Conservation (phyloP, 768 basidiomycete genomes). For the Boletus rubropictus region DNA sequence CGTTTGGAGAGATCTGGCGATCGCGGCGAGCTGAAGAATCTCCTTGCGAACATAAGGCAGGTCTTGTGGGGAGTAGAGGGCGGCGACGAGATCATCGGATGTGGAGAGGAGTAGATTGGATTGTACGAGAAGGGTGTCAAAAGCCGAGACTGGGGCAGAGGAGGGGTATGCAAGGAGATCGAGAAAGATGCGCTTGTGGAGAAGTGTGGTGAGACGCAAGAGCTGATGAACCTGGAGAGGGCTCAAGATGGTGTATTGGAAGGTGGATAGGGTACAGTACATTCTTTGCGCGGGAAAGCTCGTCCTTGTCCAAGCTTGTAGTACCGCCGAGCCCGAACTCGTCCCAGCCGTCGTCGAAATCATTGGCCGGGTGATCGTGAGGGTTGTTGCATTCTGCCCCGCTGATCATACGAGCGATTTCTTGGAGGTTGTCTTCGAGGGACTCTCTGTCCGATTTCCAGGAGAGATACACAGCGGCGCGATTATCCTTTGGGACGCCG, state of each 20-base stretch:
- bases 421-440: constrained; percentile 55
- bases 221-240: constrained; percentile 49
- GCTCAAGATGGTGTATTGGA: constrained; percentile 1
- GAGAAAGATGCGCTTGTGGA: constrained; percentile 56
- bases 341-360: constrained; percentile 53
- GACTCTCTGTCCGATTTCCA: constrained; percentile 51
- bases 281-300: constrained; percentile 55
- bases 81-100: constrained; percentile 63
- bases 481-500: constrained; percentile 53
- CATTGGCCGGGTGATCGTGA: background rate
- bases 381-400: constrained; percentile 30
- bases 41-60: constrained; percentile 35
- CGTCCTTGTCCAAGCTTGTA: constrained; percentile 40
- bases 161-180: constrained; percentile 40
- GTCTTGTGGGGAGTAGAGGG: constrained; percentile 62
- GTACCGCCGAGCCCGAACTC: constrained; percentile 49
- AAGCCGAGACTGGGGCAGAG: constrained; percentile 22
- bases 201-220: constrained; percentile 51
- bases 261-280: constrained; percentile 31
- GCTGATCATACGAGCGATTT: constrained; percentile 51
- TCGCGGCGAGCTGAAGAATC: constrained; percentile 33
- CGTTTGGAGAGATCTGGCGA: constrained; percentile 35
- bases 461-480: constrained; percentile 47
- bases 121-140: constrained; percentile 47
- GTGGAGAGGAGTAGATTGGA: constrained; percentile 50